Evolutionary conservation across 2,329 filamentous ascomycete species (phyloP).

Genomic region (Beauveria varroae): DNA sequence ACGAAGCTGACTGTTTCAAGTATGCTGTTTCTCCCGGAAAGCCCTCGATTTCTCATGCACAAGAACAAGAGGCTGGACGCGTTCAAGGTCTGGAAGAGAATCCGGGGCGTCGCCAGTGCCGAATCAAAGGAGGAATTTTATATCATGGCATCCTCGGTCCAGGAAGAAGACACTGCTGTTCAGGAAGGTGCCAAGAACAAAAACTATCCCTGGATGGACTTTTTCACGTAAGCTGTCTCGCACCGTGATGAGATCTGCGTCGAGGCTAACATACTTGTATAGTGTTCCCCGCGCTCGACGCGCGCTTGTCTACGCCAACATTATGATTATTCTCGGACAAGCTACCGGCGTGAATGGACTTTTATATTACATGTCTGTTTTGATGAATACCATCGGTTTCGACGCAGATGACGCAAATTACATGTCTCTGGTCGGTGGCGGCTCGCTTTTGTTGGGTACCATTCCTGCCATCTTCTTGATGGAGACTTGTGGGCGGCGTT

Average conservation of each 20-base stretch:
- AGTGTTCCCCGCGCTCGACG: conserved; percentile 55
- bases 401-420: conserved; percentile 54
- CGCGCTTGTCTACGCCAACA: conserved; percentile 59
- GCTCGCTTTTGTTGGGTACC: conserved; percentile 57
- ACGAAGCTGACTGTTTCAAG: conserved; percentile 32
- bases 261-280: neutral
- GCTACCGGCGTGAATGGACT: conserved; percentile 64
- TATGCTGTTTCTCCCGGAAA: conserved; percentile 66
- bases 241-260: neutral
- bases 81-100: conserved; percentile 65
- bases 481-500: conserved; percentile 64
- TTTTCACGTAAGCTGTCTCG: conserved; percentile 45
- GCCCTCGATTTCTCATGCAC: conserved; percentile 63
- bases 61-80: conserved; percentile 39
- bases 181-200: conserved; percentile 43
- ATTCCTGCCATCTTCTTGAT: conserved; percentile 63
- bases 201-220: conserved; percentile 63
- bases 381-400: conserved; percentile 64
- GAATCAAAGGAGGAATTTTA: conserved; percentile 64
- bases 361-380: conserved; percentile 63
- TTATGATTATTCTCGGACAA: conserved; percentile 64
- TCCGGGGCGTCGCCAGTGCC: conserved; percentile 49
- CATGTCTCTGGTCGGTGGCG: conserved; percentile 69
- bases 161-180: conserved; percentile 46
- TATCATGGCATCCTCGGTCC: conserved; percentile 59